Evolutionary conservation across 108 stramenopile species (phyloP).

Genomic region (Parietichytrium sp.): DNA sequence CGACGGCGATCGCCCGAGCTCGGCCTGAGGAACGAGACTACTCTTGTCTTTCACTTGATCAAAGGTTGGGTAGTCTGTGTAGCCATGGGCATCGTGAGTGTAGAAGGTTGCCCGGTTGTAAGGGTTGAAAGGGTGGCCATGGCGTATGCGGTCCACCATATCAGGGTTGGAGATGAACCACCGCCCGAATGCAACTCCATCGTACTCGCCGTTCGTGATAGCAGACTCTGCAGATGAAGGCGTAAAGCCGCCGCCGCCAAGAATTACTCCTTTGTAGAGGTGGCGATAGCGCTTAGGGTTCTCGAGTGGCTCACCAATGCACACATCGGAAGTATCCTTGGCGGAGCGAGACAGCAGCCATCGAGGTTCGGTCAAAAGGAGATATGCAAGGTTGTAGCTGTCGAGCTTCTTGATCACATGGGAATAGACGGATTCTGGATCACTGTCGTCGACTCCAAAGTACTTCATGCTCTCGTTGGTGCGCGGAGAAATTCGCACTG

Average conservation of each 20-base stretch:
- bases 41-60: conserved; percentile 18
- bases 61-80: background rate
- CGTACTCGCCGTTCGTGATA: background rate
- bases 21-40: background rate
- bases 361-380: conserved; percentile 1
- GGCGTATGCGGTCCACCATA: background rate
- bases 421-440: background rate
- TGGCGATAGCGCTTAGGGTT: background rate
- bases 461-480: background rate
- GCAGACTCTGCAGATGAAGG: background rate
- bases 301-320: background rate
- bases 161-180: conserved; percentile 38
- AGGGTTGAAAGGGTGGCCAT: conserved; percentile 6
- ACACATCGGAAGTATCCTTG: background rate
- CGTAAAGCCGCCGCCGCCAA: conserved; percentile 21
- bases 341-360: background rate
- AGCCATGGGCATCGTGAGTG: background rate
- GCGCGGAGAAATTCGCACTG: conserved; percentile 7
- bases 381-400: conserved; percentile 34
- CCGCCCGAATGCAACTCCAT: conserved; percentile 2
- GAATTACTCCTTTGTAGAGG: conserved; percentile 7
- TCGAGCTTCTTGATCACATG: background rate
- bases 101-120: conserved; percentile 14
- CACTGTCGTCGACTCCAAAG: background rate
- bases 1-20: too few relatives aligned